Evolutionary conservation across 2,329 filamentous ascomycete species (phyloP).

Genomic region (Conoideocrella luteorostrata): DNA sequence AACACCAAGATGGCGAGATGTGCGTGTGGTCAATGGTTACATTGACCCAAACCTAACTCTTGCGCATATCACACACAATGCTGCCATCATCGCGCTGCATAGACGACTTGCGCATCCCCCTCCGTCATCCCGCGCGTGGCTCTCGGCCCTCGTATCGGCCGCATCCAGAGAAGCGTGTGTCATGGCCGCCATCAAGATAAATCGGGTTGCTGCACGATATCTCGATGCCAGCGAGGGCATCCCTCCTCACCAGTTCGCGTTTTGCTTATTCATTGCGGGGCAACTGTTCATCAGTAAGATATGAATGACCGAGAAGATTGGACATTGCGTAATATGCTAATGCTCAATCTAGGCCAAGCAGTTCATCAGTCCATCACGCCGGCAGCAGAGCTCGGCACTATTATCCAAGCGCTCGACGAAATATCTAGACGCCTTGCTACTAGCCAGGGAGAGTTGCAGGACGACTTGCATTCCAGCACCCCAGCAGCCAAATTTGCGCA

Average conservation of each 20-base stretch:
- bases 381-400: slow-evolving; percentile 23
- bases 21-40: slow-evolving; percentile 32
- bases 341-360: background rate
- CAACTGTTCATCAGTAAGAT: slow-evolving; percentile 17
- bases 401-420: slow-evolving; percentile 26
- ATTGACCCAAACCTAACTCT: slow-evolving; percentile 35
- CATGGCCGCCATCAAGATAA: slow-evolving; percentile 29
- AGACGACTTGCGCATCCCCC: slow-evolving; percentile 33
- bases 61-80: slow-evolving; percentile 36
- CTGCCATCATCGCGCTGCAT: slow-evolving; percentile 34
- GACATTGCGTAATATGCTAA: background rate
- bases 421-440: slow-evolving; percentile 22
- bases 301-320: background rate
- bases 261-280: slow-evolving; percentile 32
- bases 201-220: slow-evolving; percentile 24
- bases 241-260: slow-evolving; percentile 30
- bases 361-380: slow-evolving; percentile 20
- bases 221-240: background rate
- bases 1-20: slow-evolving; percentile 33
- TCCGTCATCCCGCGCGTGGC: slow-evolving; percentile 19
- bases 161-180: slow-evolving; percentile 32
- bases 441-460: background rate
- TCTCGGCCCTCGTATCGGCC: slow-evolving; percentile 5
- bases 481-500: slow-evolving; percentile 28
- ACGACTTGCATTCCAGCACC: slow-evolving; percentile 13